phyloP scores from a whole-genome alignment of 257 asterid genomes.

The Nicotiana tabacum region DNA sequence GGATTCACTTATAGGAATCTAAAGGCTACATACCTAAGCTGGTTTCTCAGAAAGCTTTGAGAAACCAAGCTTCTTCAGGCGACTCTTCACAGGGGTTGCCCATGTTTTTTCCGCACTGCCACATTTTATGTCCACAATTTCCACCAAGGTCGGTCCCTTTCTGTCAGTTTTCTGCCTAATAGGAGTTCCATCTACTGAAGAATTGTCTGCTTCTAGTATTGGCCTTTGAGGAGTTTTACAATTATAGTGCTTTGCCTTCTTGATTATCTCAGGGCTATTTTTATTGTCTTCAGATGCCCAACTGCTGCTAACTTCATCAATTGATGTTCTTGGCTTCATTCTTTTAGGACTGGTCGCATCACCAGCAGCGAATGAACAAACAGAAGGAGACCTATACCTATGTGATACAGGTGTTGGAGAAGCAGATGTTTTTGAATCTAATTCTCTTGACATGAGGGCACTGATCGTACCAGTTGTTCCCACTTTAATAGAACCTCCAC shows the following conservation, averaged over 20 bases:
- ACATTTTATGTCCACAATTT: constrained; percentile 72
- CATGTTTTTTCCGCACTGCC: constrained; percentile 48
- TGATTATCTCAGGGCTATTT: constrained; percentile 27
- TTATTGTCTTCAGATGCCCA: constrained; percentile 15
- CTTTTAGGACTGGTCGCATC: constrained; percentile 28
- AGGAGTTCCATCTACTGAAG: constrained; percentile 55
- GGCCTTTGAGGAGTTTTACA: constrained; percentile 53
- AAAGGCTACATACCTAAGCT: constrained; percentile 24
- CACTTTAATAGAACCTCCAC: constrained; percentile 75
- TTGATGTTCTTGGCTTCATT: constrained; percentile 26
- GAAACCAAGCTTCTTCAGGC: constrained; percentile 61
- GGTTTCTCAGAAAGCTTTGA: constrained; percentile 52
- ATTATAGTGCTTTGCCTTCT: constrained; percentile 36
- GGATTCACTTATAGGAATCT: constrained; percentile 31
- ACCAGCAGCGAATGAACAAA: constrained; percentile 21
- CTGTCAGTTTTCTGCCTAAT: constrained; percentile 42
- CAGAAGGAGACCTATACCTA: constrained; percentile 8
- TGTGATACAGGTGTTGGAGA: constrained; percentile 19
- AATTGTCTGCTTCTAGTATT: constrained; percentile 46
- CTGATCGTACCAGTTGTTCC: constrained; percentile 81
- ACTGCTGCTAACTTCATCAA: constrained; percentile 56
- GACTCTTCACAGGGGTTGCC: constrained; percentile 54
- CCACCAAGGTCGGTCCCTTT: constrained; percentile 45
- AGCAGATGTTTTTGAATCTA: constrained; percentile 44
- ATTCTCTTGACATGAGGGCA: constrained; percentile 72